Base-by-base conservation (phyloP, 2,329 filamentous ascomycete species). In the Fusarium tjaetaba region DNA sequence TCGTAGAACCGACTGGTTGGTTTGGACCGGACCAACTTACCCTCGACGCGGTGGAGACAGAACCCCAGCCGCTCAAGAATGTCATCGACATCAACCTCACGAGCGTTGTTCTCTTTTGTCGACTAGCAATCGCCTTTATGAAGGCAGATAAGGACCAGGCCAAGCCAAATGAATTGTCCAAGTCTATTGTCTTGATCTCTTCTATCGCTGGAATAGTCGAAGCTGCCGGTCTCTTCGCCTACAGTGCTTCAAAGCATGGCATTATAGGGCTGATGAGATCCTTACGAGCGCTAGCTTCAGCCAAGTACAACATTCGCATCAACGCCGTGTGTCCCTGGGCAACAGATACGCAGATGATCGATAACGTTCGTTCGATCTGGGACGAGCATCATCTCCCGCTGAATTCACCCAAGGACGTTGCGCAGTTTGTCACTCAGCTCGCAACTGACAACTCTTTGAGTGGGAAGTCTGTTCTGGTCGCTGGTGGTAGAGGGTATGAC, bases 241-340 rank as follows among this genome's bases (percentile, higher is more conserved):
- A 63, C 15, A 61, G 61, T 11, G 34, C 61, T 4, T 26, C 42
- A 22, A 63, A 63, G 9, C 61, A 63, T 18, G 61, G 61, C 0
- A n/a, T 63, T 0, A 22, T 63, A 2, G 61, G 61, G 2, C 15
- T 63, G 0, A 48, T 63, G 61, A 30, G 61, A 8, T 63, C 61
- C 2, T n/a, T 63, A 1, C n/a, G 61, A 4, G 61, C 53, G 0
- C 18, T 46, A 0, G 18, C 28, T 4, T 11, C 11, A 36, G 9
- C 18, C 0, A 61, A 61, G 0, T 61, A 48, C 1, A 32, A 2
- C 1, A 36, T 63, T 7, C 61, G 55, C 4, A n/a, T 63, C 11
- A 63, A 63, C 5, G 28, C 20, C 2, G 55, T 61, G 7, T 63
- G 61, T 30, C 61, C 61, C n/a, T 63, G 61, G 61, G 61, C 34